Base-by-base conservation (phyloP, 129 eudicot species). In the Chrysanthemum seticuspe region DNA sequence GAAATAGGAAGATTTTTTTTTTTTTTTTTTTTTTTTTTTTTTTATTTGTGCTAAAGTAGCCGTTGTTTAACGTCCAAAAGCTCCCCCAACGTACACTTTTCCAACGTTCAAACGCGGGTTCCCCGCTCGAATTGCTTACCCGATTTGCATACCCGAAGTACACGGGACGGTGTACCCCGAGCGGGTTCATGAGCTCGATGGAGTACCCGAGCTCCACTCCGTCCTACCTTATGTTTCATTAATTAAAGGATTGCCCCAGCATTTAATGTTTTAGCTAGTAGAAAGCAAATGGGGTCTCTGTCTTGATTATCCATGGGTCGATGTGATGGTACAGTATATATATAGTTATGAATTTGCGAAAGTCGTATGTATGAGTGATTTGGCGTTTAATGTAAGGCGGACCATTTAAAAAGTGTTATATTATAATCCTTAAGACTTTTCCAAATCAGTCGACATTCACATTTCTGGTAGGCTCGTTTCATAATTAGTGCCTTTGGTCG, bases 401-500 rank as follows among this genome's bases (percentile, higher is more conserved):
- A 40, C 67, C 13, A 4, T 19, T 19, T 58, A 58, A 18, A 19
- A 58, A 40, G 48, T 9, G 29, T 15, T 56, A 15, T 66, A 36
- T 6, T 40, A 6, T 34, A 40, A 40, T 40, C 47, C 47, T 40
- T 40, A 40, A 1, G 47, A 40, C 47, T 40, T 40, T 40, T 40
- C 47, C 10, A 40, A 54, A 55, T 44, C 49, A 9, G 11, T 66
- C 47, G 15, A 44, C 49, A 13, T 66, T 75, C 29, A 3, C 66
- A 3, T 10, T 61, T 27, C 18, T 12, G 13, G 15, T 68, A 68
- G 53, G 70, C 15, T 51, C 8, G 21, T 52, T 60, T 70, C 63
- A 53, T 50, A 3, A n/a, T 70, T 21, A 59, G 16, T 19, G 36
- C 27, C 21, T 63, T 63, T 63, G 51, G 76, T 70, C 61, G 72